Percentiles rank a stretch among this genome's conserved stretches.
These are phyloP conservation scores for Wickerhamiella parazyma DNA, from an alignment of 805 yeast species.

Conservation along the genomic window DNA sequence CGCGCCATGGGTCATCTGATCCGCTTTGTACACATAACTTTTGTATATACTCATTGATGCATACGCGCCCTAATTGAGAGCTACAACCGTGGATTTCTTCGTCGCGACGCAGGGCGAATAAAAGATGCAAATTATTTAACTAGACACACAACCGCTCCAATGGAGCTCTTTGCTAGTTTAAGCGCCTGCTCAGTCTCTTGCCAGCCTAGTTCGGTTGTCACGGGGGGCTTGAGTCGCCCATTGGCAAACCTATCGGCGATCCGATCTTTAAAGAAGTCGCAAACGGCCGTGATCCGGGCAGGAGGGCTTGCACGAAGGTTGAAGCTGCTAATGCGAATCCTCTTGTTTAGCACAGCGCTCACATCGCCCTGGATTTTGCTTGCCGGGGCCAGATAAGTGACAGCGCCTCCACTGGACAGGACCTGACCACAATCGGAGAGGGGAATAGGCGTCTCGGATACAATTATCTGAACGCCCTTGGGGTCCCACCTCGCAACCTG, in stretches of 20 bases:
- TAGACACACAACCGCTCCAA: not conserved
- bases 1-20: not conserved
- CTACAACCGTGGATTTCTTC: too few relatives aligned
- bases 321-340: constrained; percentile 22
- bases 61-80: too few relatives aligned
- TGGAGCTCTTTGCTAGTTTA: not conserved
- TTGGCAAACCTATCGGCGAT: constrained; percentile 19
- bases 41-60: too few relatives aligned
- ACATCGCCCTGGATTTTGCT: constrained; percentile 14
- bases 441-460: constrained; percentile 16
- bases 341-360: constrained; percentile 18
- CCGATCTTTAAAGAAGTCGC: constrained; percentile 19
- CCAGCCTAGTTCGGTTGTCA: constrained; percentile 19
- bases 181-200: constrained; percentile 20
- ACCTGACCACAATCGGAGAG: not conserved
- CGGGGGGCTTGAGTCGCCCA: constrained; percentile 18
- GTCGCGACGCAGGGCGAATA: too few relatives aligned
- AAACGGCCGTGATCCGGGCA: constrained; percentile 18
- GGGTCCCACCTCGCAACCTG: constrained; percentile 17
- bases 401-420: not conserved
- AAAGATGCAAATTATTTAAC: not conserved
- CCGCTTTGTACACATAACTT: too few relatives aligned
- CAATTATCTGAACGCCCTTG: constrained; percentile 22
- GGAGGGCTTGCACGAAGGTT: constrained; percentile 22
- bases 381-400: not conserved